Conservation (phyloP, 2,329 filamentous ascomycete species). For the Juglanconis juglandina region DNA sequence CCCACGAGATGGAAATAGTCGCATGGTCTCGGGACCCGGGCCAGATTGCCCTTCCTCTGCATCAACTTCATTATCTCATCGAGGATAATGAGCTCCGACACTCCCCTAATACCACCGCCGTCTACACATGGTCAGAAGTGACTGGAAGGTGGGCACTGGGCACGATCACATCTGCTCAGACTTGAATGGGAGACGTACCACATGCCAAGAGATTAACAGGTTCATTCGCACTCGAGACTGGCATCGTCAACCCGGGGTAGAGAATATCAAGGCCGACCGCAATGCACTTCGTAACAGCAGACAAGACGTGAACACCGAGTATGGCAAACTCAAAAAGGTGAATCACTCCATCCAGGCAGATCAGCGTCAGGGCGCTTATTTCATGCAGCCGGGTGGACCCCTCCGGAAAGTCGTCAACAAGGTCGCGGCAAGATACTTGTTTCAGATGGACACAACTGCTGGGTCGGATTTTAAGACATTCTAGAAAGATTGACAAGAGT, state of each 20-base stretch:
- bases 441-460: no score
- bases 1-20: conserved; percentile 39
- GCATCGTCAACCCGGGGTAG: background rate
- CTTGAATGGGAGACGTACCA: background rate
- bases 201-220: conserved; percentile 8
- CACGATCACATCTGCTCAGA: background rate
- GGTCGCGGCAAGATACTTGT: no score
- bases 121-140: conserved; percentile 19
- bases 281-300: no score
- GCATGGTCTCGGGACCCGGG: conserved; percentile 29
- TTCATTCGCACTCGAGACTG: background rate
- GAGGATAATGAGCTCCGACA: conserved; percentile 33
- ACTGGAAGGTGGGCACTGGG: background rate
- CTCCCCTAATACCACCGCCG: conserved; percentile 34
- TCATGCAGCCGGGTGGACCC: no score
- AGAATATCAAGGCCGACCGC: no score
- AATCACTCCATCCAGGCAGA: no score
- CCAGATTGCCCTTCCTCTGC: conserved; percentile 20
- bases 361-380: no score
- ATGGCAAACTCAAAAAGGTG: no score
- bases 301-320: no score
- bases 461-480: no score
- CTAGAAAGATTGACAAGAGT: no score
- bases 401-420: no score
- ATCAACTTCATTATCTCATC: conserved; percentile 31